Evolutionary conservation across 331 rosid species (phyloP).

Genomic region (Quercus tomentella): DNA sequence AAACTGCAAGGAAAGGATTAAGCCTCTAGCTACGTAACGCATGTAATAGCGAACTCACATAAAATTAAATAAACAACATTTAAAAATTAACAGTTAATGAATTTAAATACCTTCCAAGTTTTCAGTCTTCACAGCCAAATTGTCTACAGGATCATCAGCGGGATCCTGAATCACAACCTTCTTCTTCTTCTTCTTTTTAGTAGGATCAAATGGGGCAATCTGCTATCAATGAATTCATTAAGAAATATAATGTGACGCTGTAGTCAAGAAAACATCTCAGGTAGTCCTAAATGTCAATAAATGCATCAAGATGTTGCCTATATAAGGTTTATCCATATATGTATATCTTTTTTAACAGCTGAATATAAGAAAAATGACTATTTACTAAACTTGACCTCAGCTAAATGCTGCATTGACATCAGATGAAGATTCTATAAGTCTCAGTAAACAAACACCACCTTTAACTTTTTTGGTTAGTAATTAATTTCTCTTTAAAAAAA

Average conservation of each 20-base stretch:
- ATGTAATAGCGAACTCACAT: background rate
- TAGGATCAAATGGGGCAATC: conserved; percentile 75
- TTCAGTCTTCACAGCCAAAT: conserved; percentile 66
- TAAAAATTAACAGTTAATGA: background rate
- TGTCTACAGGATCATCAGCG: conserved; percentile 59
- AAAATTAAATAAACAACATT: background rate
- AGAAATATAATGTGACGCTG: background rate
- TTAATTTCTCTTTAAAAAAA: background rate
- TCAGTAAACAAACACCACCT: background rate
- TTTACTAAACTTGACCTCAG: too few relatives aligned
- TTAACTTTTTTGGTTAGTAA: background rate
- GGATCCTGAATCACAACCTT: conserved; percentile 40
- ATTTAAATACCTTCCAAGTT: conserved; percentile 45
- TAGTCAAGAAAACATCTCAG: background rate
- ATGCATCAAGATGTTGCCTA: background rate
- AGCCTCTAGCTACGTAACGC: background rate
- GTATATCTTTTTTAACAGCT: too few relatives aligned
- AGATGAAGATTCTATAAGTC: background rate
- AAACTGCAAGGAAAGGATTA: conserved; percentile 36
- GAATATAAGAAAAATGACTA: too few relatives aligned
- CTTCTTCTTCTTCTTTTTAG: conserved; percentile 82
- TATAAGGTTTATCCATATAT: background rate
- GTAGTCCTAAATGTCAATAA: background rate
- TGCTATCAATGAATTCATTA: conserved; percentile 30
- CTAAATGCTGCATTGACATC: background rate